phyloP scores from a whole-genome alignment of 2,329 filamentous ascomycete species.

The Thermomyces lanuginosus region DNA sequence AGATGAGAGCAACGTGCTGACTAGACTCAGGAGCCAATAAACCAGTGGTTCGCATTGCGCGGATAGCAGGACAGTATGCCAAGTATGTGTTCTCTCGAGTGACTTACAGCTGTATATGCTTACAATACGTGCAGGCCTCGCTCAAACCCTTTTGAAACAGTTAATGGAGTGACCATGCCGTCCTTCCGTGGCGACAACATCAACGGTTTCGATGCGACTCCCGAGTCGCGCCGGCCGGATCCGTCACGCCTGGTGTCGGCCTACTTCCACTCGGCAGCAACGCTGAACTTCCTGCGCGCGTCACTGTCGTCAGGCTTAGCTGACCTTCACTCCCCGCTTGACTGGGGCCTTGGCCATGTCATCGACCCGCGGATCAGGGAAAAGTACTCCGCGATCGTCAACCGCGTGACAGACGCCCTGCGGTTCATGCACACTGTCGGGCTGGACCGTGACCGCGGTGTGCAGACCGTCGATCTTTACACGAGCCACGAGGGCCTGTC shows the following conservation, averaged over 20 bases:
- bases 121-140: conserved; percentile 38
- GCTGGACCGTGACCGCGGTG: conserved; percentile 64
- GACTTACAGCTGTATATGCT: not conserved
- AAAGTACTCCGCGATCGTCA: conserved; percentile 73
- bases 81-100: conserved; percentile 36
- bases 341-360: conserved; percentile 90
- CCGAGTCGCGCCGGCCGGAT: conserved; percentile 62
- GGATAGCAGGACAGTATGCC: conserved; percentile 95
- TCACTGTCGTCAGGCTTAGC: conserved; percentile 77
- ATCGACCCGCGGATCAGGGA: conserved; percentile 65
- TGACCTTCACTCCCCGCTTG: conserved; percentile 79
- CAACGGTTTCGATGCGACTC: conserved; percentile 56
- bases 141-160: conserved; percentile 68
- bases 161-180: conserved; percentile 65
- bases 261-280: conserved; percentile 91
- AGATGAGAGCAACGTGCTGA: conserved; percentile 3
- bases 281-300: conserved; percentile 79
- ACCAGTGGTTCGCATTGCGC: conserved; percentile 80
- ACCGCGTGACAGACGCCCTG: conserved; percentile 74
- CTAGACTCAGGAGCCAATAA: conserved; percentile 38
- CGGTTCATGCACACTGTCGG: conserved; percentile 91
- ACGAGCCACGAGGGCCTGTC: conserved; percentile 90
- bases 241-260: conserved; percentile 72
- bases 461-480: conserved; percentile 87
- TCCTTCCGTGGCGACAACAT: conserved; percentile 92